These are phyloP conservation scores for Thraustochytrium sp. DNA, from an alignment of 352 stramenopile genomes.

Conservation along the genomic window DNA sequence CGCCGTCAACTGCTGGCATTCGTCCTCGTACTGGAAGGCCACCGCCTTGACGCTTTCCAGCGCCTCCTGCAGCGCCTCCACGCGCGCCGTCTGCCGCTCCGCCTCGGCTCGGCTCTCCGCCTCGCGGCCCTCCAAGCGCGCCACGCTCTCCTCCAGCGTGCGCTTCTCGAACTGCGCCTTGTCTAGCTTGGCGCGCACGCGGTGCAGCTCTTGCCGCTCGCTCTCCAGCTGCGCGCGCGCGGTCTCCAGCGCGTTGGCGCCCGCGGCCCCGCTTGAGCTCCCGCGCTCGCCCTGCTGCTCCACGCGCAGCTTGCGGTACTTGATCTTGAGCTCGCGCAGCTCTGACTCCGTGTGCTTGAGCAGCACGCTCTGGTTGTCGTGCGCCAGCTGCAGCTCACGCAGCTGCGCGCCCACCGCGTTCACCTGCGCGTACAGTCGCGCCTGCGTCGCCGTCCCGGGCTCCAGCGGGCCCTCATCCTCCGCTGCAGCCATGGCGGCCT, in stretches of 20 bases:
- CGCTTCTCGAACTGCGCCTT: neutral
- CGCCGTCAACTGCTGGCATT: neutral
- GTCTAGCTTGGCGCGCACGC: neutral
- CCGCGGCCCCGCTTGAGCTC: neutral
- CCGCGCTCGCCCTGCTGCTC: neutral
- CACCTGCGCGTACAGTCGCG: neutral
- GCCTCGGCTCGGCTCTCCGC: neutral
- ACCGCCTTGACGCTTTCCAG: constrained; percentile 22
- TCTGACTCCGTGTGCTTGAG: constrained; percentile 28
- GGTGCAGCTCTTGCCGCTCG: neutral
- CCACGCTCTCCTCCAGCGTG: neutral
- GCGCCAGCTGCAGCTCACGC: constrained; percentile 20
- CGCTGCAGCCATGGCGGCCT: too few relatives aligned
- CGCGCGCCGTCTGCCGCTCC: neutral
- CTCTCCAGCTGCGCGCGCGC: neutral
- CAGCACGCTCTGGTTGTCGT: constrained; percentile 24
- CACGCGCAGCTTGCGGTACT: constrained; percentile 2
- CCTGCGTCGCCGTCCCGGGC: too few relatives aligned
- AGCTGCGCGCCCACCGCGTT: neutral
- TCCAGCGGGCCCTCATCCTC: too few relatives aligned
- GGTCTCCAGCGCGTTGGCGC: neutral
- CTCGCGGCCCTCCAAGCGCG: neutral
- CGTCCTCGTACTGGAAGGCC: constrained; percentile 28
- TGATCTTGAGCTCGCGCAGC: constrained; percentile 17
- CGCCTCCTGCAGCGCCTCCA: neutral